Percentiles rank a stretch among this genome's conserved stretches.
Conservation (phyloP, 2,329 filamentous ascomycete species). For the Phoma sp. region DNA sequence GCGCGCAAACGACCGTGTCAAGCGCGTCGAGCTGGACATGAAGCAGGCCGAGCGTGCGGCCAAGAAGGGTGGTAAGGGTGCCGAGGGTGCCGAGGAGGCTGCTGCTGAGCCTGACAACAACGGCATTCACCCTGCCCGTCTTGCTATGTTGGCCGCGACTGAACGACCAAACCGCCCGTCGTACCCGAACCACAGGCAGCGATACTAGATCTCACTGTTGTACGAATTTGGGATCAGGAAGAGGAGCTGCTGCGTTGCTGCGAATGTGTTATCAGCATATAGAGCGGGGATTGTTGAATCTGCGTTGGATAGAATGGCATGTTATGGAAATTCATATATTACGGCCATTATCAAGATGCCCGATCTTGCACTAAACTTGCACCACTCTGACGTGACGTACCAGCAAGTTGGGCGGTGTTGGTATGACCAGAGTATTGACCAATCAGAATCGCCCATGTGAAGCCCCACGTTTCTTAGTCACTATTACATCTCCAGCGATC, state of each 20-base stretch:
- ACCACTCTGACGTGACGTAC: constrained; percentile 4
- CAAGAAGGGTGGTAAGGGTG: constrained; percentile 45
- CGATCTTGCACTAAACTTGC: too few relatives aligned
- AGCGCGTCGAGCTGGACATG: constrained; percentile 49
- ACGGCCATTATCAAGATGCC: too few relatives aligned
- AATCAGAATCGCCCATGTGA: constrained; percentile 4
- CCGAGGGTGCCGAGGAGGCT: constrained; percentile 14
- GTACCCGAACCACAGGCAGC: constrained; percentile 25
- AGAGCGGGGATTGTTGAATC: background rate
- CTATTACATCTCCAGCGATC: constrained; percentile 10
- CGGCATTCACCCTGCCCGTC: constrained; percentile 47
- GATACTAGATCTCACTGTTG: constrained; percentile 17
- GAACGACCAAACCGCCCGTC: constrained; percentile 16
- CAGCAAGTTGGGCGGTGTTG: background rate
- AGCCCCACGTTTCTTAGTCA: constrained; percentile 16
- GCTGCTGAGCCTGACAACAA: constrained; percentile 28
- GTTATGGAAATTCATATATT: too few relatives aligned
- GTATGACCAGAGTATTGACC: background rate
- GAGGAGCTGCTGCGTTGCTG: background rate
- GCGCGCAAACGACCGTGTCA: constrained; percentile 60
- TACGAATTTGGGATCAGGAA: too few relatives aligned
- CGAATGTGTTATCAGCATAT: background rate
- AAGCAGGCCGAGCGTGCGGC: constrained; percentile 50
- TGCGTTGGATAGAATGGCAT: too few relatives aligned
- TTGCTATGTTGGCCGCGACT: constrained; percentile 44